phyloP scores from a whole-genome alignment of 306 rosid species.

The Cucurbita maxima region DNA sequence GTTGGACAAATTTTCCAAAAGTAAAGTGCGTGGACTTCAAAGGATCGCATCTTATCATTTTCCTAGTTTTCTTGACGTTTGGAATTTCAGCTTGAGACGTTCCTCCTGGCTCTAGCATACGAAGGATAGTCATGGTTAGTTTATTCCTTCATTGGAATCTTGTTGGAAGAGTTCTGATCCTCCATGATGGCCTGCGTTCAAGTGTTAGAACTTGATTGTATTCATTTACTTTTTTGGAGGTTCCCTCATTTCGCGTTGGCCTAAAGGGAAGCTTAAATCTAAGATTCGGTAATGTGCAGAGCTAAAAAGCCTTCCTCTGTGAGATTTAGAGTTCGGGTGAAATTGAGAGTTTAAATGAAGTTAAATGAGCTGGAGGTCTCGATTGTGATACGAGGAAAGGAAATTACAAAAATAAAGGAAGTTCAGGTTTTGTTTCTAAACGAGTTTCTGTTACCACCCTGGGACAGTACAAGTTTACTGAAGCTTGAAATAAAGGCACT shows the following conservation, averaged over 20 bases:
- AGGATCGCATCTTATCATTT: neutral
- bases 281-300: neutral
- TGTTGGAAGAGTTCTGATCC: neutral
- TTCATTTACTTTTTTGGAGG: neutral
- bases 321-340: neutral
- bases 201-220: neutral
- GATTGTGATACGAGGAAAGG: neutral
- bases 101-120: neutral
- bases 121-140: neutral
- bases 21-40: neutral
- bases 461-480: neutral
- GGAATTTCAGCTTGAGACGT: neutral
- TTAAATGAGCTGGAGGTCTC: neutral
- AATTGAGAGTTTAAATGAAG: neutral
- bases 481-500: neutral
- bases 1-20: neutral
- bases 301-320: neutral
- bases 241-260: neutral
- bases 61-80: neutral
- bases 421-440: neutral
- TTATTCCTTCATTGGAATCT: neutral
- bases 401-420: neutral
- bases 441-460: neutral
- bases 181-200: neutral
- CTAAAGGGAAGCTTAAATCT: neutral